Evolutionary conservation across 306 rosid genomes (phyloP), one percentile per base, ranked within the genome.

Genomic region (Sophora flavescens): DNA sequence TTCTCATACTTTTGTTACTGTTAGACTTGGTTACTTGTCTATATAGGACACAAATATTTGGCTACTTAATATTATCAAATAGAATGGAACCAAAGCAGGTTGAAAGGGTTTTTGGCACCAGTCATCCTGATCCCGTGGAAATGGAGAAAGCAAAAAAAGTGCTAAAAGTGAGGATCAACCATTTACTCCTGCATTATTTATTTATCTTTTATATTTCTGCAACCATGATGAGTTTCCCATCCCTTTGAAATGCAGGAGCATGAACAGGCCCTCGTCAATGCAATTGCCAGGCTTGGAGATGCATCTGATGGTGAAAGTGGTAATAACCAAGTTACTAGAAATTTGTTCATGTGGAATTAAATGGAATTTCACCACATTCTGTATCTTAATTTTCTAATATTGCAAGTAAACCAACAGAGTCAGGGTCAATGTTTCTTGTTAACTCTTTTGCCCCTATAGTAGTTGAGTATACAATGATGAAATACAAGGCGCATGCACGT

Each of bases 261-360:
- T 56, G 98, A 90, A 70, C 95, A 89, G 76, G 89, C 98, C 33
- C 87, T 93, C 75, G 83, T 89, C 18, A 82, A 93, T 73, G 96
- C 98, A 33, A 93, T 93, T 61, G 86, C 96, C 62, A 93, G 85
- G 84, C 93, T 93, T 4, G 95, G 85, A 80, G 92, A 89, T 80
- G 94, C 87, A 60, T 93, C 96, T 33, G 98, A 93, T 28, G 96
- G 88, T 85, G 98, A 91, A 80, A 93, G 96, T 82, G 96, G 96
- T 93, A 93, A 93, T 93, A 83, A 86, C 86, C 80, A 75, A 65
- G 80, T 66, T 28, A 68, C 82, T 76, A 72, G 83, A 68, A 71
- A 56, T 16, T 33, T 74, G 58, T 74, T 38, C 77, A 56, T 65
- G 64, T 76, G 50, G 63, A 81, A 67, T 63, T 63, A 51, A 26